Evolutionary conservation across 2,329 filamentous ascomycete genomes (phyloP).

Genomic region (Zasmidium angulare): DNA sequence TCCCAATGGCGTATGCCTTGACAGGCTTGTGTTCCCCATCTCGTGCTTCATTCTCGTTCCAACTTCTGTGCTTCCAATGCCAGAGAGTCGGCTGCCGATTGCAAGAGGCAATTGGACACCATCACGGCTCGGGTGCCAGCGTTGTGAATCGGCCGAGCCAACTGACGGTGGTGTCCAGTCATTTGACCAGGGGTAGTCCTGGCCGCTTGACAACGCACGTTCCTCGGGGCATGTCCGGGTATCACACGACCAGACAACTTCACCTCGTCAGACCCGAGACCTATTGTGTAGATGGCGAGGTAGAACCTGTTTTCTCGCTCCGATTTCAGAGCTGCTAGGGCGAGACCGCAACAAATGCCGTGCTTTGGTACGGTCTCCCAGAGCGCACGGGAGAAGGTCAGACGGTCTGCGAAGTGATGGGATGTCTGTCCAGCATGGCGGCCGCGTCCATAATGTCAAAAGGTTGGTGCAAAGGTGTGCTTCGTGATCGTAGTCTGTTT

Average conservation of each 20-base stretch:
- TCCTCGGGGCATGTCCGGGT: neutral
- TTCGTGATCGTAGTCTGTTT: neutral
- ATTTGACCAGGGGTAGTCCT: neutral
- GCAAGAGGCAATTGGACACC: neutral
- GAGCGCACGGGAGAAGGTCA: neutral
- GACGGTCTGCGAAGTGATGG: neutral
- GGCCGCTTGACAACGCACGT: neutral
- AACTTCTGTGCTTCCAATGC: neutral
- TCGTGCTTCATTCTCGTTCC: neutral
- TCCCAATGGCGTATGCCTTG: neutral
- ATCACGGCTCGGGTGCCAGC: neutral
- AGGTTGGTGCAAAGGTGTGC: neutral
- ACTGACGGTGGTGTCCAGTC: neutral
- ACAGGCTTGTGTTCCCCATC: neutral
- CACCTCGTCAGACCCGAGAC: neutral
- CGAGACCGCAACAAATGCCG: neutral
- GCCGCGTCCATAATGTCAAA: neutral
- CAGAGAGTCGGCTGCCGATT: neutral
- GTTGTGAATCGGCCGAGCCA: neutral
- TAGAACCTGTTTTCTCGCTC: neutral
- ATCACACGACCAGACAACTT: neutral
- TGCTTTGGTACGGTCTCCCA: neutral
- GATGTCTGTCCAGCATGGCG: neutral
- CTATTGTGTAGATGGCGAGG: neutral
- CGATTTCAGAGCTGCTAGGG: too few relatives aligned